A percentile compares a stretch with the other conserved stretches of the same genome.
These are phyloP conservation scores for Xylariaceae sp. DNA, from an alignment of 2,329 filamentous ascomycete species.

Conservation along the genomic window DNA sequence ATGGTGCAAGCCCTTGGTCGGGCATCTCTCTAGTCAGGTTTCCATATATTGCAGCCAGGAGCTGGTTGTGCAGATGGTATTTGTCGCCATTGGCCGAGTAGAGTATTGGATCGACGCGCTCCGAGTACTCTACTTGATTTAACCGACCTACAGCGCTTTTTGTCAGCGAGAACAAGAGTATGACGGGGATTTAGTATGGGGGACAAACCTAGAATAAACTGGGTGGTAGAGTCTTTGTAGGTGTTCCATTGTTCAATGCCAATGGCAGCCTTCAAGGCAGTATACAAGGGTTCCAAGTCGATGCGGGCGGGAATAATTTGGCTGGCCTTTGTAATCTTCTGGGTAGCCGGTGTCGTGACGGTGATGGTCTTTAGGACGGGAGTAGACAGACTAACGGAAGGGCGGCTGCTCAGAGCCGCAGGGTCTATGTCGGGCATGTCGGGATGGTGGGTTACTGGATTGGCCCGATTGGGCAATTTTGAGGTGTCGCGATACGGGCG, in stretches of 20 bases:
- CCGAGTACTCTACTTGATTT: slow-evolving; percentile 66
- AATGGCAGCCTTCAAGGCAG: slow-evolving; percentile 64
- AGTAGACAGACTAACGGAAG: slow-evolving; percentile 62
- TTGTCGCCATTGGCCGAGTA: slow-evolving; percentile 62
- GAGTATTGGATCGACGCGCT: slow-evolving; percentile 65
- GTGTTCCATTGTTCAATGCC: slow-evolving; percentile 65
- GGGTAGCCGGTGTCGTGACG: slow-evolving; percentile 54
- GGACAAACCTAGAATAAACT: slow-evolving; percentile 66
- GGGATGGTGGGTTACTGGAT: slow-evolving; percentile 27
- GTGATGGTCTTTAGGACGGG: slow-evolving; percentile 66
- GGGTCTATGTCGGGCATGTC: slow-evolving; percentile 74
- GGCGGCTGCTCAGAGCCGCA: slow-evolving; percentile 66
- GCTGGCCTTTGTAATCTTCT: slow-evolving; percentile 63
- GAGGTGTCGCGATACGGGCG: slow-evolving; percentile 31
- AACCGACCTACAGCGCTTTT: slow-evolving; percentile 57
- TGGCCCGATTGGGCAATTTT: slow-evolving; percentile 32
- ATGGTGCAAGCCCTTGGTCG: slow-evolving; percentile 69
- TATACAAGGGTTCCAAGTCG: slow-evolving; percentile 70
- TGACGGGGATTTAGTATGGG: background rate
- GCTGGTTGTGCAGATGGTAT: slow-evolving; percentile 70
- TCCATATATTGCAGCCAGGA: slow-evolving; percentile 69
- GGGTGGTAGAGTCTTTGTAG: slow-evolving; percentile 68
- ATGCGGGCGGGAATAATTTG: slow-evolving; percentile 70
- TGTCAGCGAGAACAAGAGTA: slow-evolving; percentile 37
- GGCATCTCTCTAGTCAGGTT: slow-evolving; percentile 74